Conservation (phyloP, 225 moss, liverwort and hornwort species). For the Antitrichia curtipendula region DNA sequence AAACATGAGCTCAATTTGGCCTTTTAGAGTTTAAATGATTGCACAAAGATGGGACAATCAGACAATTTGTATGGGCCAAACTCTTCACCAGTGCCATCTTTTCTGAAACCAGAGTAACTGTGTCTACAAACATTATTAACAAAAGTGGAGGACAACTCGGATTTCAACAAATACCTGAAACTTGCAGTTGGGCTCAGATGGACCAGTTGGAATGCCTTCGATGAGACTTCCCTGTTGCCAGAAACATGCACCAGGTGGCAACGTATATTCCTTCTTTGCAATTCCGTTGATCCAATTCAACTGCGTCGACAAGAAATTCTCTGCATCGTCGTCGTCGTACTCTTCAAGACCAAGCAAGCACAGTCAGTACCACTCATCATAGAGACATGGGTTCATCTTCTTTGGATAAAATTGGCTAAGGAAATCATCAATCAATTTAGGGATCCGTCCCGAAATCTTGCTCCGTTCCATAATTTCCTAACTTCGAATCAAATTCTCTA, state of each 20-base stretch:
- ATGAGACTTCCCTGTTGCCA: constrained; percentile 57
- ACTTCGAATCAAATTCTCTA: background rate
- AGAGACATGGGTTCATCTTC: background rate
- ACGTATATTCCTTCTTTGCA: constrained; percentile 9
- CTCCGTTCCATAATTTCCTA: background rate
- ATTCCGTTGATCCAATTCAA: constrained; percentile 12
- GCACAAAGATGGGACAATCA: background rate
- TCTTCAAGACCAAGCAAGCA: constrained; percentile 3
- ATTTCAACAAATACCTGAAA: constrained; percentile 23
- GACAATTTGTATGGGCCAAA: background rate
- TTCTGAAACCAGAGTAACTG: background rate
- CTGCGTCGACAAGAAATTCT: constrained; percentile 15
- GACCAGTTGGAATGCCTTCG: constrained; percentile 31
- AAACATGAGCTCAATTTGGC: background rate
- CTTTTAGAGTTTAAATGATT: background rate
- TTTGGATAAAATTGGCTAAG: too few relatives aligned
- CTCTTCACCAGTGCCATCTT: background rate
- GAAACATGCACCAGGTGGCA: constrained; percentile 38
- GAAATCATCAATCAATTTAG: background rate
- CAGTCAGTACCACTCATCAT: background rate
- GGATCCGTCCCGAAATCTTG: background rate
- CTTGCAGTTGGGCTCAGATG: constrained; percentile 24
- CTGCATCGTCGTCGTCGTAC: background rate
- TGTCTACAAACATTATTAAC: background rate
- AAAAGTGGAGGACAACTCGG: background rate